Conservation (phyloP, 345 rosid genomes). For the Eucalyptus guilfoylei region DNA sequence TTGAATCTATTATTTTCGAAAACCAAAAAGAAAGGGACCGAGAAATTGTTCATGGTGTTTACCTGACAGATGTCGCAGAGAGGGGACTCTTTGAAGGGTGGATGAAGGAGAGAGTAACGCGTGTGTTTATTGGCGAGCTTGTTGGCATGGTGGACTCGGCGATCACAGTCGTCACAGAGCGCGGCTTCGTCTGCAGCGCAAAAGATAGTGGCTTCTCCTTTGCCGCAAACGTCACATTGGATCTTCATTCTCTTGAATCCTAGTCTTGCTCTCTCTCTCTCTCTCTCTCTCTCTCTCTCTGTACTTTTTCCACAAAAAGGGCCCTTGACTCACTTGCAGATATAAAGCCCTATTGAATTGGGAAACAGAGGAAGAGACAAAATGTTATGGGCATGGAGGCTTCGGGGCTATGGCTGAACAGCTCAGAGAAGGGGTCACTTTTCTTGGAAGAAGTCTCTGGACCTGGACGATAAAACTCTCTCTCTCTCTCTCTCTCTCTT, state of each 20-base stretch:
- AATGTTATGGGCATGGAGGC: background rate
- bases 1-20: background rate
- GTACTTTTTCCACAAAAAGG: background rate
- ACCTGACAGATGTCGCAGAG: slow-evolving; percentile 88
- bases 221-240: slow-evolving; percentile 79
- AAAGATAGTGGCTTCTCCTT: slow-evolving; percentile 60
- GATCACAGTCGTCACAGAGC: slow-evolving; percentile 64
- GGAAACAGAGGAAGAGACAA: background rate
- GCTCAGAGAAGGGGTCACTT: background rate
- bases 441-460: background rate
- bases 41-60: background rate
- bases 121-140: slow-evolving; percentile 81
- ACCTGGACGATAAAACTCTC: background rate
- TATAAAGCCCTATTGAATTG: background rate
- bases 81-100: slow-evolving; percentile 23
- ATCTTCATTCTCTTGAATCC: slow-evolving; percentile 39
- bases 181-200: slow-evolving; percentile 92
- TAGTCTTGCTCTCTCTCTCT: background rate
- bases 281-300: background rate
- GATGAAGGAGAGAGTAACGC: slow-evolving; percentile 64
- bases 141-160: slow-evolving; percentile 81
- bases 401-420: background rate
- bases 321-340: background rate
- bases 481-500: background rate
- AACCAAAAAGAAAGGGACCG: background rate